Conservation (phyloP, 129 eudicot genomes). For the Smallanthus sonchifolius region DNA sequence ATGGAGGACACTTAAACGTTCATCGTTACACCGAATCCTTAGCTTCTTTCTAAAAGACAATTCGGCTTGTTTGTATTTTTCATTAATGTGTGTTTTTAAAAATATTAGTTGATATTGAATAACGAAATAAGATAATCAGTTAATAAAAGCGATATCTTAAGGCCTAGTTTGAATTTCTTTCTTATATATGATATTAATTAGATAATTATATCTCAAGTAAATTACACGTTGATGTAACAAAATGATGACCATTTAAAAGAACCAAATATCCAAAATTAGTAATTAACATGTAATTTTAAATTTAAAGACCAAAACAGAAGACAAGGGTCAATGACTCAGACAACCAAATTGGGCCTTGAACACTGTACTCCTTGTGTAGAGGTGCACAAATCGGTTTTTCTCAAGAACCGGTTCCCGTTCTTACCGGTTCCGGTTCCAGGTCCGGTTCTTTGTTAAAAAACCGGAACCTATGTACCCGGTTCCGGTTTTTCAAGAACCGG, state of each 20-base stretch:
- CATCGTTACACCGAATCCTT: not conserved
- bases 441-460: too few relatives aligned
- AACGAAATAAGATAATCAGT: too few relatives aligned
- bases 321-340: not conserved
- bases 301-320: not conserved
- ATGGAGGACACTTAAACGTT: not conserved
- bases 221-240: not conserved
- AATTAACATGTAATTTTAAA: not conserved
- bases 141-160: too few relatives aligned
- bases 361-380: too few relatives aligned
- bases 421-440: too few relatives aligned
- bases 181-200: too few relatives aligned
- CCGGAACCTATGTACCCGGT: too few relatives aligned
- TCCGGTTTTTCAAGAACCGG: too few relatives aligned
- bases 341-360: conserved; percentile 10
- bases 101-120: not conserved
- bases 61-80: not conserved
- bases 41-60: not conserved
- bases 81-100: not conserved
- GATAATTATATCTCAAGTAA: too few relatives aligned
- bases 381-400: too few relatives aligned
- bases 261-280: not conserved
- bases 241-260: not conserved
- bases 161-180: too few relatives aligned
- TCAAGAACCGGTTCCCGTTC: too few relatives aligned